Percentiles rank a stretch among this genome's conserved stretches.
Conservation (phyloP, 108 stramenopile species). For the Mediolabrus comicus region DNA sequence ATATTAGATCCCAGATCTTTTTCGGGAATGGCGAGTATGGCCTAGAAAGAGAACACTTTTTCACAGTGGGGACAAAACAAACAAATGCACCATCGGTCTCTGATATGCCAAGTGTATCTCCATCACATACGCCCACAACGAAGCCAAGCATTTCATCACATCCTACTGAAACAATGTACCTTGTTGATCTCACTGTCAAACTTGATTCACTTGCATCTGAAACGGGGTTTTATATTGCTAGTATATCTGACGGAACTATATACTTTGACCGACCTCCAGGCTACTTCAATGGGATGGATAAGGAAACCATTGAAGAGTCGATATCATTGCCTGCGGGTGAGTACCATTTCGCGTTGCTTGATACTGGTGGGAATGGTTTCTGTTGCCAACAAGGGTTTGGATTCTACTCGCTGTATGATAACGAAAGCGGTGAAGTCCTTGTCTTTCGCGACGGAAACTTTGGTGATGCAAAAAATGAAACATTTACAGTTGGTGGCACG, state of each 20-base stretch:
- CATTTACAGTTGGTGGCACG: constrained; percentile 18
- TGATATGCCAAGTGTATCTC: background rate
- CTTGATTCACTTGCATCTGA: background rate
- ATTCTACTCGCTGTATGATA: background rate
- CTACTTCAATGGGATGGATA: constrained; percentile 4
- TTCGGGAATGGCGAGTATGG: constrained; percentile 24
- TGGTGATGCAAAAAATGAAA: background rate
- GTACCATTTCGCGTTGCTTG: constrained; percentile 4
- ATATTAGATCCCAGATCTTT: constrained; percentile 11
- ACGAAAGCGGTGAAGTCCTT: background rate
- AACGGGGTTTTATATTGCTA: constrained; percentile 8
- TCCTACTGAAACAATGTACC: background rate
- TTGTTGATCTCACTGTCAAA: constrained; percentile 4
- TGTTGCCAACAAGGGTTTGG: constrained; percentile 13
- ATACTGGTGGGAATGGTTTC: constrained; percentile 11
- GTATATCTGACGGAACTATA: background rate
- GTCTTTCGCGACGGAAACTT: constrained; percentile 8
- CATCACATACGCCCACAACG: constrained; percentile 6
- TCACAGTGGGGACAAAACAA: constrained; percentile 1
- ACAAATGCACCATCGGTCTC: background rate
- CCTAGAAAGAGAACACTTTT: constrained; percentile 10
- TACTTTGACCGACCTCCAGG: constrained; percentile 10
- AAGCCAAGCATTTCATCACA: constrained; percentile 1
- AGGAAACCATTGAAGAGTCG: constrained; percentile 4
- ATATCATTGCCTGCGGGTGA: constrained; percentile 3